Conservation (phyloP, 73 alveolate species). For the Blepharisma stoltei region DNA sequence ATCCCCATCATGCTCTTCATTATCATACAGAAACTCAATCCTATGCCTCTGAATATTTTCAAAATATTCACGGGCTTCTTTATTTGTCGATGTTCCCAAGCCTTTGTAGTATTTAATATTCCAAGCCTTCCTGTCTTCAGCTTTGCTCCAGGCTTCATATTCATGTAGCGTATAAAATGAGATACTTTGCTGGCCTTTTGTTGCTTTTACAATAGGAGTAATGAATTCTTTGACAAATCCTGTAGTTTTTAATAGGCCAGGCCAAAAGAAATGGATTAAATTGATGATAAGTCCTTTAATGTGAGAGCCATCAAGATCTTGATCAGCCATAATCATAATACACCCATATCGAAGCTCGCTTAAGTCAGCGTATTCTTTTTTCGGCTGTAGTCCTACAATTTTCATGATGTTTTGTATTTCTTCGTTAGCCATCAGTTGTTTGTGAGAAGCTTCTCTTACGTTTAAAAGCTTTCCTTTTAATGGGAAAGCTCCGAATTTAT, state of each 20-base stretch:
- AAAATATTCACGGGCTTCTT: slow-evolving; percentile 99
- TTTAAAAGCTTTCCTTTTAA: slow-evolving; percentile 97
- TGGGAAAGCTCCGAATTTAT: slow-evolving; percentile 95
- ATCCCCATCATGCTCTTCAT: not conserved
- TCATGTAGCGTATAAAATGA: slow-evolving; percentile 78
- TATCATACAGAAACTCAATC: not conserved
- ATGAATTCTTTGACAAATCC: slow-evolving; percentile 97
- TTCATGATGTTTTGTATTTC: slow-evolving; percentile 90
- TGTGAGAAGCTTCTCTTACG: slow-evolving; percentile 93
- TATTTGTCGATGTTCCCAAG: slow-evolving; percentile 97
- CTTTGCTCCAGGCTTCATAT: slow-evolving; percentile 92
- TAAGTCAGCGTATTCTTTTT: slow-evolving; percentile 80
- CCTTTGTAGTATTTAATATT: slow-evolving; percentile 99
- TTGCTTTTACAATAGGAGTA: slow-evolving; percentile 96
- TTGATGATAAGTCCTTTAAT: slow-evolving; percentile 99
- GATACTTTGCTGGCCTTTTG: not conserved
- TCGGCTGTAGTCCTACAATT: slow-evolving; percentile 79
- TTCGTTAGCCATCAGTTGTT: slow-evolving; percentile 78
- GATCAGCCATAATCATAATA: slow-evolving; percentile 98
- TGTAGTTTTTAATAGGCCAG: slow-evolving; percentile 85
- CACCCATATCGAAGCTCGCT: slow-evolving; percentile 51
- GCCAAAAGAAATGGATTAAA: slow-evolving; percentile 99
- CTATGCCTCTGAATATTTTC: slow-evolving; percentile 48
- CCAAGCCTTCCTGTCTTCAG: slow-evolving; percentile 75
- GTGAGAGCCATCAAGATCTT: slow-evolving; percentile 99